Percentiles rank a stretch among this genome's conserved stretches.
These are phyloP conservation scores for Candida nemodendra DNA, from an alignment of 805 yeast species.

Conservation along the genomic window DNA sequence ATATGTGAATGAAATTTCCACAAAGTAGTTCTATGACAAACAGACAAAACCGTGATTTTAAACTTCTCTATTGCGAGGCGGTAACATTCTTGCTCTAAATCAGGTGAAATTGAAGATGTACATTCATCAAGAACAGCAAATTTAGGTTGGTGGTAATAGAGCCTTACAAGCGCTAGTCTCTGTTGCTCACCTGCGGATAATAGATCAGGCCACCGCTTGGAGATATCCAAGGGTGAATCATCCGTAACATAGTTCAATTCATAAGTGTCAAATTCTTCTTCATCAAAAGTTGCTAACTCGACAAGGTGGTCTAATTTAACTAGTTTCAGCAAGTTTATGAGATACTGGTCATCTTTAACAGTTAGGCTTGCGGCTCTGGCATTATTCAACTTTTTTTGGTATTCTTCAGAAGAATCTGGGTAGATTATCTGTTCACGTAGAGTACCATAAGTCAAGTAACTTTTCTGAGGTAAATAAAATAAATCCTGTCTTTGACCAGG, in stretches of 20 bases:
- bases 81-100: constrained; percentile 88
- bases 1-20: constrained; percentile 89
- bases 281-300: constrained; percentile 32
- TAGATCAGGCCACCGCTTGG: constrained; percentile 85
- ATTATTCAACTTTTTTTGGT: constrained; percentile 33
- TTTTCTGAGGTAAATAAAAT: constrained; percentile 90
- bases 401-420: constrained; percentile 70
- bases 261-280: constrained; percentile 1
- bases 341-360: constrained; percentile 45
- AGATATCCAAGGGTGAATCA: constrained; percentile 55
- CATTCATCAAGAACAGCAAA: constrained; percentile 96
- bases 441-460: constrained; percentile 78
- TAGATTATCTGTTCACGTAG: constrained; percentile 86
- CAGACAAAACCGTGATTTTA: constrained; percentile 82
- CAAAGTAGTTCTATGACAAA: constrained; percentile 86
- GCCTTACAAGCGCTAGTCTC: constrained; percentile 86
- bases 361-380: constrained; percentile 26
- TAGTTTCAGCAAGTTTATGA: constrained; percentile 52
- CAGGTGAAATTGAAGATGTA: constrained; percentile 89
- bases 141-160: constrained; percentile 86
- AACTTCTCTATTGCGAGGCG: constrained; percentile 67
- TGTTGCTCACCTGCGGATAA: constrained; percentile 91
- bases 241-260: background rate
- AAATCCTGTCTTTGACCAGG: constrained; percentile 66
- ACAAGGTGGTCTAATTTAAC: constrained; percentile 61